Percentiles rank a stretch among this genome's conserved stretches.
Evolutionary conservation across 1,284 basidiomycete species (phyloP).

Genomic region (Pyrrhoderma lamaoense): DNA sequence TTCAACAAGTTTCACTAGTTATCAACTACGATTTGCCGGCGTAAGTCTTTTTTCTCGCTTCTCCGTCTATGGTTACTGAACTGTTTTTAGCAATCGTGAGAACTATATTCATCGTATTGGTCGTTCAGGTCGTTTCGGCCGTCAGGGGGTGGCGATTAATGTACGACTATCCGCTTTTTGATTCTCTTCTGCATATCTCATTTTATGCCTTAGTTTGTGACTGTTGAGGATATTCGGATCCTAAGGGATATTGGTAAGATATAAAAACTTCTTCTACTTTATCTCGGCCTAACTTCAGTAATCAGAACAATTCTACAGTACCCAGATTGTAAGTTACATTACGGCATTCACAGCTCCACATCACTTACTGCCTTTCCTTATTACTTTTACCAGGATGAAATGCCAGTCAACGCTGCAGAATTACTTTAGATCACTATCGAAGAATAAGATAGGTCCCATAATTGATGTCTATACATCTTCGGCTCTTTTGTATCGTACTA

Average conservation of each 20-base stretch:
- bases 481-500: too few relatives aligned
- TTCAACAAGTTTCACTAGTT: conserved; percentile 96
- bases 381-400: conserved; percentile 70
- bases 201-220: conserved; percentile 63
- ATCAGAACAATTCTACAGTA: conserved; percentile 80
- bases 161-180: conserved; percentile 37
- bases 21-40: conserved; percentile 97
- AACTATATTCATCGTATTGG: conserved; percentile 99
- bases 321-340: conserved; percentile 64
- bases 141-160: conserved; percentile 91
- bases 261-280: conserved; percentile 11
- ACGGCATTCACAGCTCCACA: conserved; percentile 13
- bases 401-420: conserved; percentile 89
- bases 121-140: conserved; percentile 89
- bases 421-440: conserved; percentile 68
- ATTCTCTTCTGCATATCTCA: conserved; percentile 9
- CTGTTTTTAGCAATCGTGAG: conserved; percentile 72
- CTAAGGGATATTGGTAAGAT: conserved; percentile 78
- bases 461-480: too few relatives aligned
- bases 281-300: conserved; percentile 11
- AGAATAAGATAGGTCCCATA: too few relatives aligned
- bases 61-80: background rate
- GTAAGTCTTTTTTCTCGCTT: conserved; percentile 38
- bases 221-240: conserved; percentile 84
- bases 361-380: conserved; percentile 20